Conservation (phyloP, 345 rosid species). For the Citrus unshiu region DNA sequence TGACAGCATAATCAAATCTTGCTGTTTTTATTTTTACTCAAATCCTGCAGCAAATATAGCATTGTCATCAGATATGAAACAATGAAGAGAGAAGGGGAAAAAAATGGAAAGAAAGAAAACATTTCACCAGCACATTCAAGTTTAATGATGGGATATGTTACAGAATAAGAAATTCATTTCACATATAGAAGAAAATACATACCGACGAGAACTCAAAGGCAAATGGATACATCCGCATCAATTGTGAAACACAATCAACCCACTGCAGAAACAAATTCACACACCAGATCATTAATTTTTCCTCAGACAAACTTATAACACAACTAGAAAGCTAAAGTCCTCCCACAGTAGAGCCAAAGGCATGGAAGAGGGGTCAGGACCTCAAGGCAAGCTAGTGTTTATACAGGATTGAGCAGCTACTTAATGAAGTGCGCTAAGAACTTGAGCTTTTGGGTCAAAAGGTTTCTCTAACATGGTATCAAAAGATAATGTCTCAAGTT, state of each 20-base stretch:
- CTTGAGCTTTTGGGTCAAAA: too few relatives aligned
- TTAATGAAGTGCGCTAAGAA: neutral
- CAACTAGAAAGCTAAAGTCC: neutral
- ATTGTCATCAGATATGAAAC: neutral
- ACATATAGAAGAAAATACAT: constrained; percentile 32
- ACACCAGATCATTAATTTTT: neutral
- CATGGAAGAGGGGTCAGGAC: neutral
- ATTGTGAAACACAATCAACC: constrained; percentile 94
- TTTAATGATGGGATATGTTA: constrained; percentile 5
- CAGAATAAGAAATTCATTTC: neutral
- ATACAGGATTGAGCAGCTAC: neutral
- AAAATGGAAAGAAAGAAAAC: neutral
- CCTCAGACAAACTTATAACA: neutral
- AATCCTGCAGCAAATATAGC: too few relatives aligned
- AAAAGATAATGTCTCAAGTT: too few relatives aligned
- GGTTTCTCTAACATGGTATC: too few relatives aligned
- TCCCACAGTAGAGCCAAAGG: neutral
- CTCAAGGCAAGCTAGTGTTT: neutral
- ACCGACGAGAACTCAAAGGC: constrained; percentile 97
- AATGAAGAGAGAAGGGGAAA: neutral
- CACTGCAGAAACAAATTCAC: constrained; percentile 57
- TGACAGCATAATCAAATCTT: too few relatives aligned
- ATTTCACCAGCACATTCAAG: constrained; percentile 3
- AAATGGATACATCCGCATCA: constrained; percentile 88
- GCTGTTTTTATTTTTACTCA: too few relatives aligned